A percentile compares a stretch with the other conserved stretches of the same genome.
Evolutionary conservation across 1,284 basidiomycete genomes (phyloP).

Genomic region (Leccinum pachyderme): DNA sequence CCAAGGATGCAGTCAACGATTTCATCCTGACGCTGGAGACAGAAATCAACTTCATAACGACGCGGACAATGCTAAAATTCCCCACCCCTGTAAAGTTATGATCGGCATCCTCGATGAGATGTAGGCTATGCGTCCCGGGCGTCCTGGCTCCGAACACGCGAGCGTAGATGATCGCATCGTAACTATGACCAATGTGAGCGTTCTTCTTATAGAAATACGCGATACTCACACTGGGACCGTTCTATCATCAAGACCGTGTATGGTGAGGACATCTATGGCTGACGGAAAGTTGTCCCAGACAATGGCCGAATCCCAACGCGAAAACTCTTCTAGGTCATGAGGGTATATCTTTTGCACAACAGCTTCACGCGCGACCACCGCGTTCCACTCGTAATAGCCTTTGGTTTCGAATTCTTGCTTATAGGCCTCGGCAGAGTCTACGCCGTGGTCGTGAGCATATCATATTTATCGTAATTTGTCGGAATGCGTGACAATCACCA

Average conservation of each 20-base stretch:
- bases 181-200: conserved; percentile 40
- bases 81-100: conserved; percentile 67
- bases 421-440: conserved; percentile 40
- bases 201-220: background rate
- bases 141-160: conserved; percentile 52
- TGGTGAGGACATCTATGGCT: conserved; percentile 57
- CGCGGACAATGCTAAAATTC: conserved; percentile 1
- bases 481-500: conserved; percentile 33
- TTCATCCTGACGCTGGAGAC: conserved; percentile 50
- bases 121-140: conserved; percentile 66
- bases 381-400: conserved; percentile 58
- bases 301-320: conserved; percentile 58
- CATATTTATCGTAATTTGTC: background rate
- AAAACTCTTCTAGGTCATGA: conserved; percentile 57
- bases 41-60: conserved; percentile 2
- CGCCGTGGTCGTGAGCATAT: conserved; percentile 4
- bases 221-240: conserved; percentile 63
- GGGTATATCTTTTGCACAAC: conserved; percentile 52
- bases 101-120: conserved; percentile 66
- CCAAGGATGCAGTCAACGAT: conserved; percentile 59
- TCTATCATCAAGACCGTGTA: conserved; percentile 66
- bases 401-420: conserved; percentile 47
- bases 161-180: conserved; percentile 69
- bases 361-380: conserved; percentile 58
- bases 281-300: conserved; percentile 65